A percentile compares a stretch with the other conserved stretches of the same genome.
Evolutionary conservation across 2,329 filamentous ascomycete species (phyloP).

Genomic region (Orbilia oligospora): DNA sequence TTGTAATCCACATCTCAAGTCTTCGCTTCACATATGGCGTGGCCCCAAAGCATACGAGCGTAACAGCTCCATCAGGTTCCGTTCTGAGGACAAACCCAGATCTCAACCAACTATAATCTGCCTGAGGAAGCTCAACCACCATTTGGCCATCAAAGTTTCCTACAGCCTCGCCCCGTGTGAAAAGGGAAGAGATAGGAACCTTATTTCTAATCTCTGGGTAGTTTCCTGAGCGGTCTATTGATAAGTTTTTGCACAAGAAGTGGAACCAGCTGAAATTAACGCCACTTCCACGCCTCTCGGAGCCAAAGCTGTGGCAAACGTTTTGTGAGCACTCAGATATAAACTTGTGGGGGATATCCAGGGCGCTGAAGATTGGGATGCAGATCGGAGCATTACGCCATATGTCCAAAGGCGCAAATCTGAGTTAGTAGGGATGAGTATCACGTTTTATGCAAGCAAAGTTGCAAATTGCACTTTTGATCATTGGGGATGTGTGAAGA

Average conservation of each 20-base stretch:
- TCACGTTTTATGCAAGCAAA: neutral
- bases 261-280: slow-evolving; percentile 65
- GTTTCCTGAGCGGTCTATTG: slow-evolving; percentile 45
- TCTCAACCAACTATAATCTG: slow-evolving; percentile 56
- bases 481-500: neutral
- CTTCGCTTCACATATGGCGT: slow-evolving; percentile 20
- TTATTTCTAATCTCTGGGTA: slow-evolving; percentile 13
- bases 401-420: slow-evolving; percentile 65
- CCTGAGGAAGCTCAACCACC: slow-evolving; percentile 28
- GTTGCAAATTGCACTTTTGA: too few relatives aligned
- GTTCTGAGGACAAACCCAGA: slow-evolving; percentile 60
- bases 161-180: neutral
- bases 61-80: slow-evolving; percentile 30
- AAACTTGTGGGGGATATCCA: slow-evolving; percentile 66
- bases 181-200: neutral
- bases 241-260: slow-evolving; percentile 66
- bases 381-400: slow-evolving; percentile 62
- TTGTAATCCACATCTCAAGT: slow-evolving; percentile 25
- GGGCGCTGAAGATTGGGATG: slow-evolving; percentile 64
- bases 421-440: slow-evolving; percentile 25
- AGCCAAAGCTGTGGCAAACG: slow-evolving; percentile 66
- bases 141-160: neutral
- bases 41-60: slow-evolving; percentile 61
- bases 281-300: slow-evolving; percentile 61
- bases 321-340: slow-evolving; percentile 65